Evolutionary conservation across 768 basidiomycete genomes (phyloP).

Genomic region (Xerocomus brunneocitrinus): DNA sequence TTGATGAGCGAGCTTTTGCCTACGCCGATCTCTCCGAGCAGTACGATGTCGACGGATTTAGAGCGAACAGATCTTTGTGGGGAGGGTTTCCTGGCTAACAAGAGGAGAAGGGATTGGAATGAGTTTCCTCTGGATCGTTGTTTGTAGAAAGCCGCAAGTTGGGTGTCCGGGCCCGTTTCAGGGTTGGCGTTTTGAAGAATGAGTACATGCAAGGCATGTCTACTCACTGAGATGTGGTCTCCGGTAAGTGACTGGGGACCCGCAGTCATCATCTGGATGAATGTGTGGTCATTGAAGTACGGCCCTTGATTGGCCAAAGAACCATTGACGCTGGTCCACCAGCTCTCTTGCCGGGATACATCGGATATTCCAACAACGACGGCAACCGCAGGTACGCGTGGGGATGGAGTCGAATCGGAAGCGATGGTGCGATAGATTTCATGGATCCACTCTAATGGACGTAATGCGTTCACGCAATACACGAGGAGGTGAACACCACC

Average conservation of each 20-base stretch:
- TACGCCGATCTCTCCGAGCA: constrained; percentile 31
- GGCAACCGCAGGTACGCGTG: constrained; percentile 13
- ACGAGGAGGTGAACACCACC: constrained; percentile 17
- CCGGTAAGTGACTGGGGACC: background rate
- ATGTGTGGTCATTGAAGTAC: constrained; percentile 15
- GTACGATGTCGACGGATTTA: constrained; percentile 29
- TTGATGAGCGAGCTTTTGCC: constrained; percentile 44
- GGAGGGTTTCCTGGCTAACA: constrained; percentile 3
- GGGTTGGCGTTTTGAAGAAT: constrained; percentile 8
- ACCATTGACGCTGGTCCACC: constrained; percentile 16
- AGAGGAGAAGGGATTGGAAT: constrained; percentile 10
- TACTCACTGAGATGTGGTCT: constrained; percentile 7
- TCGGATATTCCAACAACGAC: constrained; percentile 14
- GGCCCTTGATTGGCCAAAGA: constrained; percentile 6
- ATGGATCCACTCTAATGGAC: constrained; percentile 11
- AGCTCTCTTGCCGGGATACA: constrained; percentile 8
- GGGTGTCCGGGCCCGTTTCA: constrained; percentile 1
- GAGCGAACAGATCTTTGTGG: background rate
- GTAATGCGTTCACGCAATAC: constrained; percentile 18
- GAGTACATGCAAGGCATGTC: constrained; percentile 12
- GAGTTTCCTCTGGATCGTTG: constrained; percentile 9
- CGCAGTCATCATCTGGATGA: constrained; percentile 8
- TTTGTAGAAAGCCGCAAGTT: constrained; percentile 3
- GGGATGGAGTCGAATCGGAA: background rate
- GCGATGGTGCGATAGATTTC: constrained; percentile 7